A percentile compares a stretch with the other conserved stretches of the same genome.
phyloP scores from a whole-genome alignment of 2,329 filamentous ascomycete genomes.

The Verticillium nonalfalfae region DNA sequence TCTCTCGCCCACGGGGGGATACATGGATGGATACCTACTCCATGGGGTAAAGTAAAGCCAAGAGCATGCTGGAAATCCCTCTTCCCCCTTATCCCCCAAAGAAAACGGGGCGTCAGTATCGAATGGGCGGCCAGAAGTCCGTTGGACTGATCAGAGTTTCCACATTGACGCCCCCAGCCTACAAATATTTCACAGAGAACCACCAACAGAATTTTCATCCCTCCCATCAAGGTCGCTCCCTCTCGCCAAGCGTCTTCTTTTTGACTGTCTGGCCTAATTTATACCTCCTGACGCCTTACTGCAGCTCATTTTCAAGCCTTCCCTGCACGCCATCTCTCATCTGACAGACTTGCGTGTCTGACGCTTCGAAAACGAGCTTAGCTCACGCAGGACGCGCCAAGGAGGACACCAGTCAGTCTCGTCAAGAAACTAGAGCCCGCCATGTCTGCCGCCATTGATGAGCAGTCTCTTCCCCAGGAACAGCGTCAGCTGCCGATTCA shows the following conservation, averaged over 20 bases:
- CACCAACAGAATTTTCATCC: neutral
- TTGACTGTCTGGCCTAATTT: neutral
- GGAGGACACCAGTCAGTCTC: neutral
- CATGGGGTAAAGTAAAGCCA: neutral
- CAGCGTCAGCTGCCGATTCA: neutral
- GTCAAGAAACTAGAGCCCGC: neutral
- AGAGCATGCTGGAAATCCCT: neutral
- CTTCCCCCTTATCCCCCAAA: neutral
- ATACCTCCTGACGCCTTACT: neutral
- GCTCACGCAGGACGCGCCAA: neutral
- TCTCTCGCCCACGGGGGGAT: neutral
- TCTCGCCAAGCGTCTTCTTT: neutral
- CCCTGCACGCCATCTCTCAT: neutral
- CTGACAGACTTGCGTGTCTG: neutral
- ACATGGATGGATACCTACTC: neutral
- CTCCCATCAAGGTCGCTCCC: neutral
- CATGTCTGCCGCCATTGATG: neutral
- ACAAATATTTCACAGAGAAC: neutral
- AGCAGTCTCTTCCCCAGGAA: neutral
- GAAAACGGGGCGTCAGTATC: neutral
- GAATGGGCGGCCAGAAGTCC: neutral
- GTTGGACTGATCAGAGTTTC: neutral
- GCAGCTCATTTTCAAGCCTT: neutral
- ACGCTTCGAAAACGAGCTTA: neutral
- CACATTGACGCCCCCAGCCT: neutral